Base-by-base conservation (phyloP, 106 monocot species). In the Phalaenopsis aphrodite region DNA sequence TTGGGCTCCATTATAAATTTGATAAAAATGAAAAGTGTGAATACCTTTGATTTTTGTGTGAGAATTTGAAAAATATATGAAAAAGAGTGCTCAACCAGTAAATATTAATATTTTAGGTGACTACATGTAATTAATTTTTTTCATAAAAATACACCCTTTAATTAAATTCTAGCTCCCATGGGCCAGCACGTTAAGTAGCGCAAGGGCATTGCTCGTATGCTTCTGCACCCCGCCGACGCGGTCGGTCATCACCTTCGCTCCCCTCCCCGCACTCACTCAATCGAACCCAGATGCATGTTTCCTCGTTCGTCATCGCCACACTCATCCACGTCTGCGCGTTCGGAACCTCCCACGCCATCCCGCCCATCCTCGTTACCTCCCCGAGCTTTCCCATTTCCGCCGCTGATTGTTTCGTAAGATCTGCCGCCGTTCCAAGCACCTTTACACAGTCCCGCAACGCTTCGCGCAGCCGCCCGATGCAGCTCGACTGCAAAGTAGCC, bases 281-380 rank as follows among this genome's bases (percentile, higher is more conserved):
- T 14, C 78, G 80, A 94, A 83, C 36, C 92, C 95, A 49, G 12
- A 49, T 24, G 78, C 95, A 95, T 2, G 95, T 95, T 41, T 87
- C 92, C 88, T 95, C 95, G 74, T 90, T 78, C 38, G 95, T 90
- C 41, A 95, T 80, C 41, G 87, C 95, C 2, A 88, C 95, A 87
- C 92, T 95, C 84, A 95, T 81, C 95, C 95, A 95, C 72, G 95
- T 95, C 92, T 92, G 87, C 42, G 88, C 95, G 77, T 95, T 95
- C 57, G 84, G 79, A 36, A 92, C 88, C 57, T 81, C 75, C 94
- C 85, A 90, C 49, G 82, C 89, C 10, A 71, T 71, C 66, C 52
- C 88, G 6, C 19, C 69, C 15, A 14, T 52, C 52, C 14, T 52
- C 52, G 52, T 12, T 21, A 16, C 42, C 56, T 8, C 43, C n/a